These are phyloP conservation scores for Lentinula edodes DNA, from an alignment of 768 basidiomycete species.

Conservation along the genomic window DNA sequence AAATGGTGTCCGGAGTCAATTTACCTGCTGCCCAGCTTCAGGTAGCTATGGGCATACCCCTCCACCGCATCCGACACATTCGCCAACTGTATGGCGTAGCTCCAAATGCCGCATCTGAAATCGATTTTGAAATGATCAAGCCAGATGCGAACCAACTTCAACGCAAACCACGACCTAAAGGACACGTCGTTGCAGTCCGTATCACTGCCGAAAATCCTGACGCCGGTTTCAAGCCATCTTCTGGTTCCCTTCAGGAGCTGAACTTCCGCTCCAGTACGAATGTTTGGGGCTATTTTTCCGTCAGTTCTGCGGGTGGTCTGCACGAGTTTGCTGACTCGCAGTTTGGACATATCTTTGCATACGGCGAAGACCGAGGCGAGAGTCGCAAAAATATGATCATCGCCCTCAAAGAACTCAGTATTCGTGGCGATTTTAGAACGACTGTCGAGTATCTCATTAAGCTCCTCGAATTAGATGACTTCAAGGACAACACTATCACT, in stretches of 20 bases:
- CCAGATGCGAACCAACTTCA: conserved; percentile 86
- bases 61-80: conserved; percentile 94
- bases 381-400: conserved; percentile 99
- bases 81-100: conserved; percentile 93
- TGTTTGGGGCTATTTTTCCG: conserved; percentile 99
- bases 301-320: conserved; percentile 89
- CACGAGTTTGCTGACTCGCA: conserved; percentile 99
- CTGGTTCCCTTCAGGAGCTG: conserved; percentile 93
- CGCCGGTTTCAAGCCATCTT: conserved; percentile 98
- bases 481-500: conserved; percentile 96
- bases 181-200: conserved; percentile 97
- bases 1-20: conserved; percentile 99
- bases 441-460: conserved; percentile 99
- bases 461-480: conserved; percentile 90
- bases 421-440: conserved; percentile 97
- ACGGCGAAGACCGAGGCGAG: conserved; percentile 93
- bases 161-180: conserved; percentile 94
- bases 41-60: conserved; percentile 95
- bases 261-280: conserved; percentile 99
- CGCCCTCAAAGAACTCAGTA: conserved; percentile 95
- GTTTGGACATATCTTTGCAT: conserved; percentile 98
- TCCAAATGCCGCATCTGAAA: conserved; percentile 82
- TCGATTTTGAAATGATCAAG: conserved; percentile 94
- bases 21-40: conserved; percentile 96
- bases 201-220: conserved; percentile 99